Evolutionary conservation across 2,329 filamentous ascomycete species (phyloP).

Genomic region (Massarina eburnea): DNA sequence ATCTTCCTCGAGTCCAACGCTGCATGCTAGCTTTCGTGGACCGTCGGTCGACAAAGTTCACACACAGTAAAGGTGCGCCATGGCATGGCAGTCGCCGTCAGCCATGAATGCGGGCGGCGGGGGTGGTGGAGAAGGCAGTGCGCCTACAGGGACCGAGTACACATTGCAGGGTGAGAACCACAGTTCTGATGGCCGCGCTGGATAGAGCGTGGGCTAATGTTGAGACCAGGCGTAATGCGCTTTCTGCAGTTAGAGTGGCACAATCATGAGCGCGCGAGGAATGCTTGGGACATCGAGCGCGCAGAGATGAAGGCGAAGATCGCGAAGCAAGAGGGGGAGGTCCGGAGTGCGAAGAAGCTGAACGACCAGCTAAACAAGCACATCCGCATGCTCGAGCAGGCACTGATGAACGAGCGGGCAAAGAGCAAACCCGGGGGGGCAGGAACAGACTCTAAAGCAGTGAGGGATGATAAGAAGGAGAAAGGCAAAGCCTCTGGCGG

Average conservation of each 20-base stretch:
- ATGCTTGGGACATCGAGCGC: constrained; percentile 98
- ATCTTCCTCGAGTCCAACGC: constrained; percentile 12
- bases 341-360: constrained; percentile 80
- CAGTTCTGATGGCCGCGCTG: not conserved
- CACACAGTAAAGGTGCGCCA: constrained; percentile 41
- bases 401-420: constrained; percentile 78
- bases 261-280: constrained; percentile 93
- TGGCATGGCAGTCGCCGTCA: constrained; percentile 72
- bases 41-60: constrained; percentile 8
- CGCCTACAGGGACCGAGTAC: constrained; percentile 67
- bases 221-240: constrained; percentile 82
- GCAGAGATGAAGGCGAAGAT: constrained; percentile 99
- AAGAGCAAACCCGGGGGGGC: constrained; percentile 62
- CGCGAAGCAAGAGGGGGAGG: constrained; percentile 87
- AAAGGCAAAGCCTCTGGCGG: constrained; percentile 34
- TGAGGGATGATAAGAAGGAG: constrained; percentile 42
- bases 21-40: constrained; percentile 24
- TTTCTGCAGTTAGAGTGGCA: constrained; percentile 99
- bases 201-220: constrained; percentile 18
- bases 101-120: constrained; percentile 61
- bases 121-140: constrained; percentile 52
- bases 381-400: constrained; percentile 83
- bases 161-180: constrained; percentile 65
- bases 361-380: constrained; percentile 91
- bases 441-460: constrained; percentile 54